Evolutionary conservation across 768 basidiomycete genomes (phyloP).

Genomic region (Suillus tomentosus): DNA sequence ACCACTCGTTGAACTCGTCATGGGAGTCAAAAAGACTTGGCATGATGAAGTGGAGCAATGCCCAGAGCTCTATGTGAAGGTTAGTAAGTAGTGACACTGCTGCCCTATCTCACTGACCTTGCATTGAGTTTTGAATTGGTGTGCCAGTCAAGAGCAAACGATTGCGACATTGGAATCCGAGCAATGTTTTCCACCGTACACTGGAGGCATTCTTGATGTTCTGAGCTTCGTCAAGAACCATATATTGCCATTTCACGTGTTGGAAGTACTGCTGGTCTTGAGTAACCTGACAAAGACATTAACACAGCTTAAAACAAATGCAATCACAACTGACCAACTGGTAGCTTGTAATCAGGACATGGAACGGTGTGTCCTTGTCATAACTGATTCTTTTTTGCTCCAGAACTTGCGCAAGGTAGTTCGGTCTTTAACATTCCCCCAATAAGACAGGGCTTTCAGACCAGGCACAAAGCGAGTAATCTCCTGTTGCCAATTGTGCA

Average conservation of each 20-base stretch:
- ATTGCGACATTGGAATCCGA: conserved; percentile 95
- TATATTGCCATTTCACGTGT: conserved; percentile 98
- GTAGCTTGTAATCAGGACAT: conserved; percentile 95
- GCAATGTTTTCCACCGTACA: conserved; percentile 94
- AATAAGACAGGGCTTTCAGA: conserved; percentile 95
- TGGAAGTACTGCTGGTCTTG: conserved; percentile 99
- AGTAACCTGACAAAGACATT: conserved; percentile 59
- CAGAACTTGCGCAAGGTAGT: conserved; percentile 94
- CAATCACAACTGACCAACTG: conserved; percentile 65
- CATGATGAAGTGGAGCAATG: conserved; percentile 99
- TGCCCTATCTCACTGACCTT: conserved; percentile 56
- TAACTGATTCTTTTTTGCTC: conserved; percentile 98
- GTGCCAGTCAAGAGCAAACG: conserved; percentile 94
- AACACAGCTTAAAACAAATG: conserved; percentile 9
- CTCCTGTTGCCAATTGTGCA: conserved; percentile 99
- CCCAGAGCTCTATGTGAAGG: conserved; percentile 82
- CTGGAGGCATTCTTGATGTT: conserved; percentile 98
- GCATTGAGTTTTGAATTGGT: conserved; percentile 99
- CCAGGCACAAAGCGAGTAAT: conserved; percentile 92
- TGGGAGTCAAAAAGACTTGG: conserved; percentile 98
- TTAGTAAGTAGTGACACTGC: conserved; percentile 10
- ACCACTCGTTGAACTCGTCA: conserved; percentile 99
- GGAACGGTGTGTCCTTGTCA: conserved; percentile 93
- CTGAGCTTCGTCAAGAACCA: conserved; percentile 98
- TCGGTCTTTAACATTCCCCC: conserved; percentile 97